Evolutionary conservation across 345 rosid genomes (phyloP).

Genomic region (Hypericum perforatum): DNA sequence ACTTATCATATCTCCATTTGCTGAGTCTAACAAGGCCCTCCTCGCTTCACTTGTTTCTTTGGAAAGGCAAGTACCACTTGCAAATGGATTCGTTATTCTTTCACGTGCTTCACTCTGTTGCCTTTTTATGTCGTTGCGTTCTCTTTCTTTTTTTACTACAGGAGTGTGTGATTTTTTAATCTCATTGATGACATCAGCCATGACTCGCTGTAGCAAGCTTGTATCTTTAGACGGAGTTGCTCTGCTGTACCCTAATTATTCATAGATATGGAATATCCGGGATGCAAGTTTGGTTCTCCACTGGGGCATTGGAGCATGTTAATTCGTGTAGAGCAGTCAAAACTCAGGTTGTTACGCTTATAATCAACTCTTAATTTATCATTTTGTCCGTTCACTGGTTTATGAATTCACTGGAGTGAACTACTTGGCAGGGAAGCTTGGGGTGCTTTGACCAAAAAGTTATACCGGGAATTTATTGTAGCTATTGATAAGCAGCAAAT

Average conservation of each 20-base stretch:
- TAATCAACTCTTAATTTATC: conserved; percentile 3
- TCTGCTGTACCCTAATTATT: conserved; percentile 70
- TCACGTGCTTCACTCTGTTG: no score
- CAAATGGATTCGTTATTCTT: no score
- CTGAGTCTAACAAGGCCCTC: no score
- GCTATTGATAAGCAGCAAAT: conserved; percentile 62
- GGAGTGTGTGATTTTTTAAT: no score
- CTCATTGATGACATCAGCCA: conserved; percentile 63
- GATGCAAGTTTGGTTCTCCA: conserved; percentile 75
- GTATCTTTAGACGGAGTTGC: conserved; percentile 83
- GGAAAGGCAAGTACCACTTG: no score
- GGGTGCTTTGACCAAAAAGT: conserved; percentile 45
- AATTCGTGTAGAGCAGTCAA: conserved; percentile 46
- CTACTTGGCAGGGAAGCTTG: conserved; percentile 50
- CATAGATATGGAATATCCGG: conserved; percentile 90
- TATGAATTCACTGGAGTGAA: conserved; percentile 15
- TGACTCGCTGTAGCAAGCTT: conserved; percentile 74
- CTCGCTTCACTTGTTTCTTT: no score
- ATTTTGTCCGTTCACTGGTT: conserved; percentile 7
- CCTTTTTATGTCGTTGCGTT: no score
- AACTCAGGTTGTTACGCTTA: conserved; percentile 43
- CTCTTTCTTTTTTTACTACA: no score
- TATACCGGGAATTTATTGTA: conserved; percentile 39
- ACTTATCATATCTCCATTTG: no score
- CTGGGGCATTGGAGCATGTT: conserved; percentile 91